Conservation (phyloP, 78 protist genomes). For the Salpingoeca rosetta region DNA sequence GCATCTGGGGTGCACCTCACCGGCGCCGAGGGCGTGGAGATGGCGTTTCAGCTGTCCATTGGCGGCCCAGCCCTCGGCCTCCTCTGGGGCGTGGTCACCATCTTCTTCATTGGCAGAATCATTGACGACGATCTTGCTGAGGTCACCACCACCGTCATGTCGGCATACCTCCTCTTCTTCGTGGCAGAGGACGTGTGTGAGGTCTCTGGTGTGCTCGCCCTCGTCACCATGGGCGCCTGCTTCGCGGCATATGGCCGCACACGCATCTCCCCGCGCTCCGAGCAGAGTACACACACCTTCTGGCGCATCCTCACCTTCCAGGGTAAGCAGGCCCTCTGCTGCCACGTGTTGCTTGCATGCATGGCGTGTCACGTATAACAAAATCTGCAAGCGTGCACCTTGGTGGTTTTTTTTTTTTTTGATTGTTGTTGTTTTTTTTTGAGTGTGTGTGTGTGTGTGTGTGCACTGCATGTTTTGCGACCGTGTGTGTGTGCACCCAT, state of each 20-base stretch:
- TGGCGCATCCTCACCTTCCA: neutral
- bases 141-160: neutral
- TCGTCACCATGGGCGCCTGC: neutral
- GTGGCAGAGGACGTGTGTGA: conserved; percentile 15
- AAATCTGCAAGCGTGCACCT: too few species aligned
- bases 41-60: neutral
- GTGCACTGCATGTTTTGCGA: too few species aligned
- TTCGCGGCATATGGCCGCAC: conserved; percentile 11
- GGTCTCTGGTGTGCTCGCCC: neutral
- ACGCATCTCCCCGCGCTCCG: neutral
- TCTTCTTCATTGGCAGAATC: neutral
- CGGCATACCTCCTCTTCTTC: conserved; percentile 28
- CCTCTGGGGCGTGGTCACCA: conserved; percentile 8
- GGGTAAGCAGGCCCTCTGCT: too few species aligned
- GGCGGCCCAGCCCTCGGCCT: conserved; percentile 1
- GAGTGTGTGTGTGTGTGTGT: too few species aligned
- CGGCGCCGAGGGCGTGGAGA: neutral
- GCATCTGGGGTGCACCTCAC: conserved; percentile 5
- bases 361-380: too few species aligned
- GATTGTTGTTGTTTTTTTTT: too few species aligned
- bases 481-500: too few species aligned
- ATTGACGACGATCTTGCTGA: conserved; percentile 19
- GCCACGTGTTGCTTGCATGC: conserved; percentile 11
- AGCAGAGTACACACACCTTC: neutral
- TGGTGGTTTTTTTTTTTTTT: too few species aligned